These are phyloP conservation scores for Erythrophleum fordii DNA, from an alignment of 306 rosid genomes.

Conservation along the genomic window DNA sequence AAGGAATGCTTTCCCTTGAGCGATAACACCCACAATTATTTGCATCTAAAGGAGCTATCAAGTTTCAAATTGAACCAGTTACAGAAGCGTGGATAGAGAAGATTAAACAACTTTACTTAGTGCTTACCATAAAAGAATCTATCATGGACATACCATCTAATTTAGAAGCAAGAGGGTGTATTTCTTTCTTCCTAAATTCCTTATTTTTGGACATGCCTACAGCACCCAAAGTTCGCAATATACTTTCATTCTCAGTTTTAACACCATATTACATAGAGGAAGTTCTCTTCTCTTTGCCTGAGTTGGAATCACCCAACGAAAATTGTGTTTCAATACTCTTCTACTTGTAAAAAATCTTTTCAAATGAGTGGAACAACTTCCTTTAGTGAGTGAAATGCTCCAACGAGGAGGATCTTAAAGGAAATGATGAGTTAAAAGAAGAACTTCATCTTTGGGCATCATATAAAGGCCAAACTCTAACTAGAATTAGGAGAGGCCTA, in stretches of 20 bases:
- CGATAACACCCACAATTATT: conserved; percentile 84
- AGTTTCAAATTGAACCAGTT: conserved; percentile 72
- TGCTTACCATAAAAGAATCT: conserved; percentile 96
- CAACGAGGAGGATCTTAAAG: conserved; percentile 79
- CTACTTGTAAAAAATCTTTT: conserved; percentile 92
- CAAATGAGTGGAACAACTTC: conserved; percentile 98
- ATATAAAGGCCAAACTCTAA: conserved; percentile 94
- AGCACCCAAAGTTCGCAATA: conserved; percentile 96
- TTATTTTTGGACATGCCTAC: conserved; percentile 95
- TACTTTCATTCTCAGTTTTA: conserved; percentile 99
- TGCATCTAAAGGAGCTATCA: conserved; percentile 94
- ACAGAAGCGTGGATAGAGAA: conserved; percentile 94
- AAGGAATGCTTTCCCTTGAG: conserved; percentile 73
- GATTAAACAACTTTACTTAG: conserved; percentile 77
- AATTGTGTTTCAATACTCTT: conserved; percentile 96
- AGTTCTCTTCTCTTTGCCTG: conserved; percentile 82
- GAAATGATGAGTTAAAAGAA: conserved; percentile 69
- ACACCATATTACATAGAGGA: conserved; percentile 96
- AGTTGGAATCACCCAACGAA: conserved; percentile 80
- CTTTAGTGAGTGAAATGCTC: conserved; percentile 66
- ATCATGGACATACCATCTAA: conserved; percentile 99
- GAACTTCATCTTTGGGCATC: conserved; percentile 97
- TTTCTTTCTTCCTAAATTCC: conserved; percentile 94
- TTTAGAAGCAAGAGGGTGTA: conserved; percentile 94
- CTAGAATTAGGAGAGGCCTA: conserved; percentile 97